Evolutionary conservation across 768 basidiomycete genomes (phyloP), one percentile per base, ranked within the genome.

Genomic region (Mycena filopes): DNA sequence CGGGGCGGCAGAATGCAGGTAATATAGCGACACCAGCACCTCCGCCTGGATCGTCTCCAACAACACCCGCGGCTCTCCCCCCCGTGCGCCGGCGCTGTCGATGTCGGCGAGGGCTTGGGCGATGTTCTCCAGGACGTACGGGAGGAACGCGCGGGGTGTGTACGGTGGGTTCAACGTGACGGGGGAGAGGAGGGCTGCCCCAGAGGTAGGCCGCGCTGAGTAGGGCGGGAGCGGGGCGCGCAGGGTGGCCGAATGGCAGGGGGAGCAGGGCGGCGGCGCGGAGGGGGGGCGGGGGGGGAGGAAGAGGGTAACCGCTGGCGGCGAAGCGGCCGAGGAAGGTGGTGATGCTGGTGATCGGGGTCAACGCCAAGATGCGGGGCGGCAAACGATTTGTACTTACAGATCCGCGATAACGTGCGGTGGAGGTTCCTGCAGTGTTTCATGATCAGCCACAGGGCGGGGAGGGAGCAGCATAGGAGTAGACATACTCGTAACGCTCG

Each of bases 21-120:
- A 86, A 69, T 86, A 87, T 26, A 83, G 46, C 4, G 87, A 81
- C 18, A 87, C 70, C 18, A 87, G 75, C 61, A 82, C 82, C n/a
- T 83, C 85, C 3, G 83, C 83, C 49, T 82, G 85, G 36, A 87
- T 80, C 61, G 83, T 74, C 68, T 87, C 86, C 60, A 85, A 70
- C 8, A 80, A 73, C 28, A 76, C 75, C 21, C 72, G 69, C 12
- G 77, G 74, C 65, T 78, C 31, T 12, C 31, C 31, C 12, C 7
- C 31, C 31, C n/a, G n/a, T n/a, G n/a, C n/a, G n/a, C n/a, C n/a
- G n/a, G n/a, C n/a, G n/a, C n/a, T n/a, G n/a, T n/a, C n/a, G n/a
- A 50, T 51, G 31, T 60, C 58, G 7, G 29, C 33, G 28, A 33
- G 31, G n/a, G 60, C 59, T 41, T 65, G 59, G 0, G 55, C 60